These are phyloP conservation scores for Lipomyces sp. DNA, from an alignment of 805 yeast species.

Conservation along the genomic window DNA sequence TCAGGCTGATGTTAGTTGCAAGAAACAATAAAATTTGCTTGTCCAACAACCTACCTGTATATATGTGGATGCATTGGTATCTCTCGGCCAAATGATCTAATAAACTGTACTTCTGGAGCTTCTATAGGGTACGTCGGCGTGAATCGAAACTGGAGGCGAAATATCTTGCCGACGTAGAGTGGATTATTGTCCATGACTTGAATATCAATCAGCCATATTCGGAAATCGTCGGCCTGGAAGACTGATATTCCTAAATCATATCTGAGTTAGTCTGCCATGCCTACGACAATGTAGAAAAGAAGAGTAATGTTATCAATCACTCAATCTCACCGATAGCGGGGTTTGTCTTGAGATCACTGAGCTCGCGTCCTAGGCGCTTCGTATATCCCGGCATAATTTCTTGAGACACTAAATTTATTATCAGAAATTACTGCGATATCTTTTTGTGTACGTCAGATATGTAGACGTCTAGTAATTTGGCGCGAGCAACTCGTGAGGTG, in stretches of 20 bases:
- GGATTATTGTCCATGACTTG: slow-evolving; percentile 46
- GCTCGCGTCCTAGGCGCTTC: slow-evolving; percentile 37
- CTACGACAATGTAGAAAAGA: neutral
- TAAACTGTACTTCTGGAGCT: slow-evolving; percentile 62
- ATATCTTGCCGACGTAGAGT: slow-evolving; percentile 49
- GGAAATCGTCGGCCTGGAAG: slow-evolving; percentile 45
- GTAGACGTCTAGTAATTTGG: too few relatives aligned
- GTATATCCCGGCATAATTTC: slow-evolving; percentile 15
- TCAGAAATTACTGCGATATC: neutral
- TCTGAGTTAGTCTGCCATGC: neutral
- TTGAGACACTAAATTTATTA: neutral
- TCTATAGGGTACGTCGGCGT: slow-evolving; percentile 59
- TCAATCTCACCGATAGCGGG: slow-evolving; percentile 34
- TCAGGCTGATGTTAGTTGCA: neutral
- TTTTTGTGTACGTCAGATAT: too few relatives aligned
- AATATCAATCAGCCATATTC: slow-evolving; percentile 49
- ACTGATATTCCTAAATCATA: slow-evolving; percentile 41
- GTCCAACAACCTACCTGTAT: slow-evolving; percentile 49
- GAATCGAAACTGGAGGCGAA: slow-evolving; percentile 53
- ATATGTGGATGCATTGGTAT: slow-evolving; percentile 78
- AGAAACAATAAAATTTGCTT: neutral
- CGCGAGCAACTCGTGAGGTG: too few relatives aligned
- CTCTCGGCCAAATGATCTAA: slow-evolving; percentile 41
- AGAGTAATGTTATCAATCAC: neutral
- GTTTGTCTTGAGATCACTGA: slow-evolving; percentile 31